phyloP scores from a whole-genome alignment of 345 rosid genomes.

The Conringia planisiliqua region DNA sequence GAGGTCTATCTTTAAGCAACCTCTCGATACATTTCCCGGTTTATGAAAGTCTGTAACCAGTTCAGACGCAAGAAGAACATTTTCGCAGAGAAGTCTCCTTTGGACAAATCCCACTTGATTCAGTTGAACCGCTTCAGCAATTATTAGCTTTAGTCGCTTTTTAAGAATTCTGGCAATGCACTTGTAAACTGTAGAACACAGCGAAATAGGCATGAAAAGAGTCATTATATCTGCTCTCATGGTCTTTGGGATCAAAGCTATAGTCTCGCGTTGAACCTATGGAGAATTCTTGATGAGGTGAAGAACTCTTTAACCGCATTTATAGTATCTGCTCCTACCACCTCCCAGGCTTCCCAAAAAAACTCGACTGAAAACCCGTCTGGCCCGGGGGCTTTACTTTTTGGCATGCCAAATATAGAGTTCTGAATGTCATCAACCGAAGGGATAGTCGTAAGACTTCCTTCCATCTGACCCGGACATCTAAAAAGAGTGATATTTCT shows the following conservation, averaged over 20 bases:
- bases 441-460: background rate
- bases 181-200: background rate
- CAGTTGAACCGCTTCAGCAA: background rate
- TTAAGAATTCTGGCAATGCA: background rate
- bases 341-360: background rate
- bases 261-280: background rate
- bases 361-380: background rate
- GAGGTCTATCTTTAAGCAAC: too few species aligned
- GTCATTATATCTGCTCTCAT: background rate
- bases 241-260: background rate
- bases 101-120: background rate
- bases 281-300: fast-evolving
- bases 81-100: background rate
- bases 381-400: background rate
- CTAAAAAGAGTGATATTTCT: too few species aligned
- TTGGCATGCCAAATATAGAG: background rate
- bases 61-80: background rate
- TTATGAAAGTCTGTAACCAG: background rate
- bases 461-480: background rate
- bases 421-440: background rate
- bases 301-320: background rate
- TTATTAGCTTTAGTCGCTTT: background rate
- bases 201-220: background rate
- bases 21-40: fast-evolving
- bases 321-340: background rate